Conservation (phyloP, 768 basidiomycete species). For the Rhodocollybia butyracea region DNA sequence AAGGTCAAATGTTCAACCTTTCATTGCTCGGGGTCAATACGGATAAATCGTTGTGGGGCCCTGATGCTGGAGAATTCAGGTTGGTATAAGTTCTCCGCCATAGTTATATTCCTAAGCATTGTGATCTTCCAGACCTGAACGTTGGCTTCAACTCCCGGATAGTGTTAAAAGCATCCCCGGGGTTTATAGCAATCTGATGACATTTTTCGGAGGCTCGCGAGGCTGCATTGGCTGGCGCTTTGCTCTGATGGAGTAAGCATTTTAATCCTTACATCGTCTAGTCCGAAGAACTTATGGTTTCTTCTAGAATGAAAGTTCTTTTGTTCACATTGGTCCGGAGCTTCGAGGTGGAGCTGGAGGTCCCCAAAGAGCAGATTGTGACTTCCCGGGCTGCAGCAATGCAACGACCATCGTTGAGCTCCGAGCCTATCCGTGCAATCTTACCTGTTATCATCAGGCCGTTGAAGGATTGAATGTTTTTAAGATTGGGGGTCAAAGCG, state of each 20-base stretch:
- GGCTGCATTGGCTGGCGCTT: slow-evolving; percentile 70
- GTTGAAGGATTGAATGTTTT: too few relatives aligned
- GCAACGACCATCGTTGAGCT: not conserved
- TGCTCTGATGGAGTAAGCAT: slow-evolving; percentile 54
- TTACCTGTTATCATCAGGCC: not conserved
- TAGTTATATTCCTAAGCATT: not conserved
- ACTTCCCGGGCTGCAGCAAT: not conserved
- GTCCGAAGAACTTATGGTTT: not conserved
- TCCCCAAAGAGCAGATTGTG: slow-evolving; percentile 33
- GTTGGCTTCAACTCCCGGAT: slow-evolving; percentile 53
- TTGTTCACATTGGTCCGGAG: slow-evolving; percentile 48
- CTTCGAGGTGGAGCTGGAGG: slow-evolving; percentile 51
- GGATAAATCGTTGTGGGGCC: slow-evolving; percentile 54
- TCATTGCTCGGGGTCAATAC: slow-evolving; percentile 54
- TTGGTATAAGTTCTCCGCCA: slow-evolving; percentile 19
- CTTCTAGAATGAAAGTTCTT: slow-evolving; percentile 34
- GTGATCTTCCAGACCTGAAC: slow-evolving; percentile 49
- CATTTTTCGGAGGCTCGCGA: slow-evolving; percentile 64
- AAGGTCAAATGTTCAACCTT: slow-evolving; percentile 43
- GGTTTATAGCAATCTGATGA: slow-evolving; percentile 54
- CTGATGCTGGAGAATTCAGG: slow-evolving; percentile 60
- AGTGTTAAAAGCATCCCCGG: slow-evolving; percentile 46
- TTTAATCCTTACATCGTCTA: not conserved
- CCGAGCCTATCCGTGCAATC: not conserved
- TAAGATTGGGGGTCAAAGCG: too few relatives aligned